A percentile compares a stretch with the other conserved stretches of the same genome.
phyloP scores from a whole-genome alignment of 805 yeast genomes.

The Suhomyces kilbournensis region DNA sequence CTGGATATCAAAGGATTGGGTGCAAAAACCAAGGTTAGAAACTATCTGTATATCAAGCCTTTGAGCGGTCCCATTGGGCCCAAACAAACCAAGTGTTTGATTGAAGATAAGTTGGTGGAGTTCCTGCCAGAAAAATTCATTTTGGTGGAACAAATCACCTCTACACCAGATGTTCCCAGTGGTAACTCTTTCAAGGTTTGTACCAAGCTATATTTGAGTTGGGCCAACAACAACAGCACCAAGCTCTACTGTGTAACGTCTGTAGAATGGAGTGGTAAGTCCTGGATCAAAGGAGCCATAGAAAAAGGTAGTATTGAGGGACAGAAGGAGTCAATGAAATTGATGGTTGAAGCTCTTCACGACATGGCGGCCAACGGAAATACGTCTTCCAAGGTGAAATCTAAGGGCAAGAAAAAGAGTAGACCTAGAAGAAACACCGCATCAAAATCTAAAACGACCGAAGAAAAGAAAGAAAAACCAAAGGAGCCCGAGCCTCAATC shows the following conservation, averaged over 20 bases:
- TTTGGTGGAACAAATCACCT: constrained; percentile 58
- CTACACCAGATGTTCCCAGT: constrained; percentile 93
- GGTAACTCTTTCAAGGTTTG: constrained; percentile 77
- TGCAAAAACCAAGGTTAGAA: constrained; percentile 43
- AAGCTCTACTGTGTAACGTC: constrained; percentile 62
- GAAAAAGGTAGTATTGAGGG: constrained; percentile 84
- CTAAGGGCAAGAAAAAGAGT: constrained; percentile 6
- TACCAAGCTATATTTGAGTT: constrained; percentile 68
- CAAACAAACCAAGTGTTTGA: constrained; percentile 74
- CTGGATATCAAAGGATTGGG: constrained; percentile 31
- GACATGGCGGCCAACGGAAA: constrained; percentile 27
- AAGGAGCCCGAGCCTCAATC: constrained; percentile 3
- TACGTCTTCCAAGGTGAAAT: constrained; percentile 6
- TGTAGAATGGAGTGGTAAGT: constrained; percentile 85
- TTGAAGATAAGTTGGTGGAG: constrained; percentile 51
- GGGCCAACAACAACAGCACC: constrained; percentile 69
- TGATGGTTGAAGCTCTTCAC: constrained; percentile 47
- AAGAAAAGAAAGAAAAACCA: not conserved
- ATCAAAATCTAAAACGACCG: constrained; percentile 3
- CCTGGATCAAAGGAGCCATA: constrained; percentile 89
- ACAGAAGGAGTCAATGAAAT: constrained; percentile 60
- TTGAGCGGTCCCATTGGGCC: constrained; percentile 87
- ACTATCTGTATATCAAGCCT: constrained; percentile 68
- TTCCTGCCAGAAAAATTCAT: constrained; percentile 53
- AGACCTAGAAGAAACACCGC: constrained; percentile 12